Conservation (phyloP, 2,329 filamentous ascomycete genomes). For the Fusarium incarnatum region DNA sequence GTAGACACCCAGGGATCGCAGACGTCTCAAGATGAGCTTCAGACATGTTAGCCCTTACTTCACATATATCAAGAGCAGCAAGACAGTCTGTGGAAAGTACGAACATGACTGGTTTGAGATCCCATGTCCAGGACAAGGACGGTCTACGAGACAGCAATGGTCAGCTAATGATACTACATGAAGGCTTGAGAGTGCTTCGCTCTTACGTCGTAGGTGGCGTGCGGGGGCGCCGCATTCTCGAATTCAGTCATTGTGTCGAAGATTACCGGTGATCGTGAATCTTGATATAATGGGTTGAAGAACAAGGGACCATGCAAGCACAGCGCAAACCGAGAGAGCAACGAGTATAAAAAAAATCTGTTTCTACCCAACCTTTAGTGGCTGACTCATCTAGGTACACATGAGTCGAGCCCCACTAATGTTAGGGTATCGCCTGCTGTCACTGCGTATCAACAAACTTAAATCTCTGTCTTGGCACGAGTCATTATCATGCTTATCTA, state of each 20-base stretch:
- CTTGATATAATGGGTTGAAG: constrained; percentile 1
- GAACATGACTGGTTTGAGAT: constrained; percentile 8
- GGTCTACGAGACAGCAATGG: background rate
- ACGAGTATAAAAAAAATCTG: constrained; percentile 6
- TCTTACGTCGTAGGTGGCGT: constrained; percentile 9
- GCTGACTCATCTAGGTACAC: constrained; percentile 2
- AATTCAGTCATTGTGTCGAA: background rate
- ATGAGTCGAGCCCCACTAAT: constrained; percentile 3
- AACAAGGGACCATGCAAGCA: background rate
- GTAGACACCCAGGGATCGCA: constrained; percentile 84
- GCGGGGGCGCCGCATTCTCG: constrained; percentile 1
- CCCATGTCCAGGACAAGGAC: constrained; percentile 6
- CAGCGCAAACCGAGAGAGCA: background rate
- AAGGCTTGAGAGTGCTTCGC: background rate
- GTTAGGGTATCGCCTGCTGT: constrained; percentile 7
- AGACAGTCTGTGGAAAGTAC: background rate
- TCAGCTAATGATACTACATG: constrained; percentile 3
- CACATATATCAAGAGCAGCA: background rate
- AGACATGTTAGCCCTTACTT: background rate
- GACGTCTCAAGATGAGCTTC: constrained; percentile 22
- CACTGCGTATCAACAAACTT: background rate
- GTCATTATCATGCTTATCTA: background rate
- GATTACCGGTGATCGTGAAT: background rate
- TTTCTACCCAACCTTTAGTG: constrained; percentile 9
- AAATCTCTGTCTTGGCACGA: background rate